phyloP scores from a whole-genome alignment of 2,329 filamentous ascomycete species.

The Phialemonium atrogriseum region DNA sequence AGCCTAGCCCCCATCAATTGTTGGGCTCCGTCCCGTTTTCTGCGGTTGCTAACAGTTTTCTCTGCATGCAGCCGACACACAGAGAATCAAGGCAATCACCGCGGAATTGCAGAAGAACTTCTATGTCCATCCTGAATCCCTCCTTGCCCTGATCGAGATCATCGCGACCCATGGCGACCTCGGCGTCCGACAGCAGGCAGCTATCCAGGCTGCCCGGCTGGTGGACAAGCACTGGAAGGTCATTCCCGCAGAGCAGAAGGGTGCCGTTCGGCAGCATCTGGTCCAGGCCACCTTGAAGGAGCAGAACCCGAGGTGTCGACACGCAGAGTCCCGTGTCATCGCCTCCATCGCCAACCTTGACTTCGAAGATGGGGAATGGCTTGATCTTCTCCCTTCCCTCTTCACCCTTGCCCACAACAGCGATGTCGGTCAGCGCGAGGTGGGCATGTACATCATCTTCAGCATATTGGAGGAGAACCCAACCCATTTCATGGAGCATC shows the following conservation, averaged over 20 bases:
- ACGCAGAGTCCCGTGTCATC: slow-evolving; percentile 81
- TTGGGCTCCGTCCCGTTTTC: slow-evolving; percentile 4
- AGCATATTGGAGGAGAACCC: slow-evolving; percentile 85
- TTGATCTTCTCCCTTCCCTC: slow-evolving; percentile 69
- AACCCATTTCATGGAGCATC: slow-evolving; percentile 74
- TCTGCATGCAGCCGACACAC: slow-evolving; percentile 63
- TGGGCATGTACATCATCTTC: slow-evolving; percentile 88
- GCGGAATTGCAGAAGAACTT: slow-evolving; percentile 86
- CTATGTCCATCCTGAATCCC: slow-evolving; percentile 77
- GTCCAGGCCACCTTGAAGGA: slow-evolving; percentile 79
- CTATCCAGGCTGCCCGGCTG: slow-evolving; percentile 79
- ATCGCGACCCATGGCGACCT: slow-evolving; percentile 67
- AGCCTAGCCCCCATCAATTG: slow-evolving; percentile 6
- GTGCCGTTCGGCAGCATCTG: slow-evolving; percentile 70
- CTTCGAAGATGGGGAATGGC: slow-evolving; percentile 79
- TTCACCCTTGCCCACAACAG: slow-evolving; percentile 70
- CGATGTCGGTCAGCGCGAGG: slow-evolving; percentile 73
- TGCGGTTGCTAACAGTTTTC: slow-evolving; percentile 23
- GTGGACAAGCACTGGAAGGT: slow-evolving; percentile 79
- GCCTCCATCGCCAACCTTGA: slow-evolving; percentile 81
- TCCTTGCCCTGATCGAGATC: slow-evolving; percentile 81
- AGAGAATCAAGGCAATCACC: slow-evolving; percentile 83
- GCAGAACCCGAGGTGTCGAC: slow-evolving; percentile 65
- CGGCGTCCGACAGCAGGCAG: slow-evolving; percentile 78
- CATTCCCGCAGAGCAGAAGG: slow-evolving; percentile 67